phyloP scores from a whole-genome alignment of 106 monocot species.

The Vanilla planifolia region DNA sequence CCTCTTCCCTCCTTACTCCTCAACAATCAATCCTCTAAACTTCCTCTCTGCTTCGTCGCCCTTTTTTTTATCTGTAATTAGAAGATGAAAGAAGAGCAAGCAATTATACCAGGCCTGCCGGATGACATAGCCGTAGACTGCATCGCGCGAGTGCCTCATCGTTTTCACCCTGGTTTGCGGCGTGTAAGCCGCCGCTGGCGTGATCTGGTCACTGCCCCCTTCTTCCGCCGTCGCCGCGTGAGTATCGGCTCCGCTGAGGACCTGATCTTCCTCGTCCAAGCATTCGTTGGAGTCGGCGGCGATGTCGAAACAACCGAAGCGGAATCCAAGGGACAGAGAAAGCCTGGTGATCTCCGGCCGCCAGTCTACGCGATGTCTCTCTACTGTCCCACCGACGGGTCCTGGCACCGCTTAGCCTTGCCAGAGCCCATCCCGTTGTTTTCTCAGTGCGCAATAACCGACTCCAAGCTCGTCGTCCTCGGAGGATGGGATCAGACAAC shows the following conservation, averaged over 20 bases:
- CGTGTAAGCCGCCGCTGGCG: slow-evolving; percentile 15
- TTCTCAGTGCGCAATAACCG: slow-evolving; percentile 46
- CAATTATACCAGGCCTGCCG: slow-evolving; percentile 20
- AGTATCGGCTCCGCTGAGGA: slow-evolving; percentile 17
- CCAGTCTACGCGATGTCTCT: slow-evolving; percentile 27
- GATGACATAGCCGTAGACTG: slow-evolving; percentile 23
- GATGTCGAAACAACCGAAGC: not conserved
- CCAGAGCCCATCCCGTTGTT: slow-evolving; percentile 36
- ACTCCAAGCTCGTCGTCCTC: slow-evolving; percentile 27
- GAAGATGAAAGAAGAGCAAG: slow-evolving; percentile 6
- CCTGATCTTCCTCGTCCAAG: slow-evolving; percentile 22
- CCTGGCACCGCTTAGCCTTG: slow-evolving; percentile 29
- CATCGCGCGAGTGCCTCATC: slow-evolving; percentile 23
- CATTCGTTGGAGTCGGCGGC: not conserved
- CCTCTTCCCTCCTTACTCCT: too few species aligned
- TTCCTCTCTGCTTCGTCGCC: too few species aligned
- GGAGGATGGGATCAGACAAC: slow-evolving; percentile 61
- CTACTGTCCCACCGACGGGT: slow-evolving; percentile 24
- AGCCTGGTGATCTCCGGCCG: not conserved
- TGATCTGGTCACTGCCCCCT: slow-evolving; percentile 8
- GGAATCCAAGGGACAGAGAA: not conserved
- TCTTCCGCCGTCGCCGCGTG: slow-evolving; percentile 9
- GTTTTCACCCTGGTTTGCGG: slow-evolving; percentile 4
- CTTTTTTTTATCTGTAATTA: too few species aligned
- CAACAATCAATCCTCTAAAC: too few species aligned